These are phyloP conservation scores for Lecanicillium sp. DNA, from an alignment of 2,329 filamentous ascomycete species.

Conservation along the genomic window DNA sequence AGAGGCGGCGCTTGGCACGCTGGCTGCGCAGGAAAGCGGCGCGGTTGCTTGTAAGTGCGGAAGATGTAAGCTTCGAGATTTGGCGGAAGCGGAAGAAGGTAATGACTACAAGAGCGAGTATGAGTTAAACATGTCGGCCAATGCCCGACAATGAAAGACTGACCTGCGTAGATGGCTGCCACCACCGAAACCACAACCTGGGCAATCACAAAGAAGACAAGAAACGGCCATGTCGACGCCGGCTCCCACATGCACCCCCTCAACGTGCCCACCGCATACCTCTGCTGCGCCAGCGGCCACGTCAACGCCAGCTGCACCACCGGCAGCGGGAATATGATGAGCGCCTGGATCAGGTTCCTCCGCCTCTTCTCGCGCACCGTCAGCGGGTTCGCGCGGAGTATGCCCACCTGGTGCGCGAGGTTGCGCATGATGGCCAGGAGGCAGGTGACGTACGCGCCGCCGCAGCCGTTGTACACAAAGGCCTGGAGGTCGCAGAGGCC, in stretches of 20 bases:
- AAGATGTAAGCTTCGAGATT: conserved; percentile 36
- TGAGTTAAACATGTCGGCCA: conserved; percentile 6
- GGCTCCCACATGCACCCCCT: conserved; percentile 43
- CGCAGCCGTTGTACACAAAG: conserved; percentile 40
- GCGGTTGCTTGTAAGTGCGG: conserved; percentile 35
- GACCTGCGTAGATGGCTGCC: conserved; percentile 43
- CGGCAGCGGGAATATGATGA: conserved; percentile 51
- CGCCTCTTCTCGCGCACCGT: conserved; percentile 35
- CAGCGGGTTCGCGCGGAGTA: conserved; percentile 35
- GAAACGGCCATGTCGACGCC: conserved; percentile 40
- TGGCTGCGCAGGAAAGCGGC: conserved; percentile 36
- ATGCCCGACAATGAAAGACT: conserved; percentile 23
- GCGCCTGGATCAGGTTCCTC: conserved; percentile 40
- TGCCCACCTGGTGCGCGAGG: conserved; percentile 43
- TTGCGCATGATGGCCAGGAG: conserved; percentile 51
- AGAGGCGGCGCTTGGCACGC: conserved; percentile 46
- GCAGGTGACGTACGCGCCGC: conserved; percentile 43
- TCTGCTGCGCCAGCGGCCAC: conserved; percentile 40
- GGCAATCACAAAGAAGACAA: conserved; percentile 43
- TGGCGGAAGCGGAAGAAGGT: conserved; percentile 43
- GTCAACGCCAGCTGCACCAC: conserved; percentile 43
- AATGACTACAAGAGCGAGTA: conserved; percentile 30
- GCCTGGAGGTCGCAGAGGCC: conserved; percentile 50
- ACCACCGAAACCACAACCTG: conserved; percentile 37
- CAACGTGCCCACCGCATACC: conserved; percentile 45